phyloP scores from a whole-genome alignment of 164 flowering plant genomes.

The Brasenia schreberi region DNA sequence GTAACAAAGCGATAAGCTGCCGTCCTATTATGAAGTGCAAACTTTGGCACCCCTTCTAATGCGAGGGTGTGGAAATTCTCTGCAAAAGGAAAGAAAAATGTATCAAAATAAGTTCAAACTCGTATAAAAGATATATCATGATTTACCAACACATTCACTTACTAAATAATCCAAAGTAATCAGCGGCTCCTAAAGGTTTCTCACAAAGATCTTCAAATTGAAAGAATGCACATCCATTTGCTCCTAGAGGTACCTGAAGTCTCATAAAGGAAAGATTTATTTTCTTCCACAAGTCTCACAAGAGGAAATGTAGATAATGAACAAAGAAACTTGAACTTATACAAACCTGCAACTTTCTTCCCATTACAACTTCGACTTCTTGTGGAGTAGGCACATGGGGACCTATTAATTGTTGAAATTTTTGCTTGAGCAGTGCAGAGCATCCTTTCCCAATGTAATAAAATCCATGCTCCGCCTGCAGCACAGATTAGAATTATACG shows the following conservation, averaged over 20 bases:
- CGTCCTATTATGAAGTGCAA: slow-evolving; percentile 74
- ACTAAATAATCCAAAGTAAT: slow-evolving; percentile 92
- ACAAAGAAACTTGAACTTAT: not conserved
- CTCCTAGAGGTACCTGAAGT: slow-evolving; percentile 68
- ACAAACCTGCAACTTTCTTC: slow-evolving; percentile 66
- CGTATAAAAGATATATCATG: not conserved
- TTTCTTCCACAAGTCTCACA: not conserved
- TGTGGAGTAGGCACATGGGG: slow-evolving; percentile 37
- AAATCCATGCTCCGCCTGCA: slow-evolving; percentile 83
- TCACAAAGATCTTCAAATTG: slow-evolving; percentile 90
- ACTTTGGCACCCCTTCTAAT: slow-evolving; percentile 77
- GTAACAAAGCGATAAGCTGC: slow-evolving; percentile 97
- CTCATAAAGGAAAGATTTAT: not conserved
- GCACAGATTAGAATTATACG: not conserved
- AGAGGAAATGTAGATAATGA: not conserved
- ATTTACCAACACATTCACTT: slow-evolving; percentile 18
- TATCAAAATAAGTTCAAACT: not conserved
- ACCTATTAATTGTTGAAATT: slow-evolving; percentile 63
- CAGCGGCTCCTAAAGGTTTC: slow-evolving; percentile 96
- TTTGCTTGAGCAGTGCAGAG: slow-evolving; percentile 43
- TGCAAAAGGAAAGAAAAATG: slow-evolving; percentile 15
- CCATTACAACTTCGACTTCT: slow-evolving; percentile 97
- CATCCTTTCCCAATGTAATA: slow-evolving; percentile 54
- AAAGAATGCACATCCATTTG: slow-evolving; percentile 91
- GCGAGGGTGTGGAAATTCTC: slow-evolving; percentile 86